A percentile compares a stretch with the other conserved stretches of the same genome.
Evolutionary conservation across 176 grass and related monocot genomes (phyloP).

Genomic region (Puccinellia tenuiflora): DNA sequence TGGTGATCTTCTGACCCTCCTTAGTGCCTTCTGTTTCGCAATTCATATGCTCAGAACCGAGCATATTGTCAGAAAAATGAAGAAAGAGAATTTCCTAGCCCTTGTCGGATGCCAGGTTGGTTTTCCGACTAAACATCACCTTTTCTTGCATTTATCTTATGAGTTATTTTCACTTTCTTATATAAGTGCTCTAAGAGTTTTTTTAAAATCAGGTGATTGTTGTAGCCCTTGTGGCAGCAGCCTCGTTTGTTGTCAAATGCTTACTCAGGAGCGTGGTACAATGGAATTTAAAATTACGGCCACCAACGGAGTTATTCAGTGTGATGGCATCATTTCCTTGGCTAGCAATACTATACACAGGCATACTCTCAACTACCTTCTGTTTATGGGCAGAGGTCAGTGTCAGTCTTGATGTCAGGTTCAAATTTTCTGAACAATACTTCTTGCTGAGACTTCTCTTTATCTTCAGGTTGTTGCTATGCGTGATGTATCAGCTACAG

Average conservation of each 20-base stretch:
- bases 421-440: neutral
- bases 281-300: conserved; percentile 22
- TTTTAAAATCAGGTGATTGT: conserved; percentile 39
- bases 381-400: conserved; percentile 51
- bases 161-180: neutral
- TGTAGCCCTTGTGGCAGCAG: conserved; percentile 33
- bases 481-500: conserved; percentile 51
- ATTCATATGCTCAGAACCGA: conserved; percentile 58
- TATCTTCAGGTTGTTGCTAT: conserved; percentile 43
- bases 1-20: conserved; percentile 43
- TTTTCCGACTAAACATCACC: neutral
- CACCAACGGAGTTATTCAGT: conserved; percentile 17
- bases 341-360: conserved; percentile 43
- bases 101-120: conserved; percentile 55
- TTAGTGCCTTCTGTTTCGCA: conserved; percentile 45
- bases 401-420: neutral
- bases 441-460: neutral
- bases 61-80: conserved; percentile 38
- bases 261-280: conserved; percentile 5
- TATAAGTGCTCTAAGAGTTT: neutral
- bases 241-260: conserved; percentile 29
- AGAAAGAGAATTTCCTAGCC: conserved; percentile 32
- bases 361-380: conserved; percentile 43
- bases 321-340: conserved; percentile 28
- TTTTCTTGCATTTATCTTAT: neutral